Conservation (phyloP, 192 early-diverging fungal genomes). For the Backusella morwellensis region DNA sequence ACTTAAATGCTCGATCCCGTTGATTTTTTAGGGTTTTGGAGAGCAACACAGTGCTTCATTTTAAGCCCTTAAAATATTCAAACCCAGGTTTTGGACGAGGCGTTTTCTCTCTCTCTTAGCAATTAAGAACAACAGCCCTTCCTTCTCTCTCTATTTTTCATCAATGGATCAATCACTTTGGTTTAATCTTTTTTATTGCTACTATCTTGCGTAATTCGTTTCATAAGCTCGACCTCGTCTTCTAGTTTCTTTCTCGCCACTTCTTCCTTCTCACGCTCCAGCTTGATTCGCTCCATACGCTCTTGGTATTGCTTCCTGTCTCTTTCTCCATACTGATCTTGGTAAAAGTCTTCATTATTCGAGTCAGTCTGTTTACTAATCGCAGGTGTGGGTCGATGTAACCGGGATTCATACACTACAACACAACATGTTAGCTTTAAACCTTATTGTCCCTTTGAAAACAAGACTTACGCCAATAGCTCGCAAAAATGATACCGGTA, state of each 20-base stretch:
- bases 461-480: conserved; percentile 11
- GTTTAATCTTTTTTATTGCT: not conserved
- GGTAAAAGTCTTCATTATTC: not conserved
- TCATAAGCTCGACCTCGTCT: not conserved
- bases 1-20: too few species aligned
- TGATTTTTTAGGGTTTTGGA: too few species aligned
- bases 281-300: not conserved
- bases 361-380: not conserved
- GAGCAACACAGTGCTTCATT: too few species aligned
- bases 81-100: too few species aligned
- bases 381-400: conserved; percentile 16
- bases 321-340: conserved; percentile 15
- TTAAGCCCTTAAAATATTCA: too few species aligned
- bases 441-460: not conserved
- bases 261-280: not conserved
- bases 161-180: not conserved
- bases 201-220: not conserved
- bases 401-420: conserved; percentile 22
- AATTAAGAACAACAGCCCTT: too few species aligned
- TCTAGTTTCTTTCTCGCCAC: not conserved
- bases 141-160: not conserved
- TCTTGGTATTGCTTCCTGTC: not conserved
- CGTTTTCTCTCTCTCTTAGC: not conserved
- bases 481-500: conserved; percentile 10
- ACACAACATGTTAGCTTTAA: not conserved